Conservation (phyloP, 768 basidiomycete genomes). For the Lactifluus rugatus region DNA sequence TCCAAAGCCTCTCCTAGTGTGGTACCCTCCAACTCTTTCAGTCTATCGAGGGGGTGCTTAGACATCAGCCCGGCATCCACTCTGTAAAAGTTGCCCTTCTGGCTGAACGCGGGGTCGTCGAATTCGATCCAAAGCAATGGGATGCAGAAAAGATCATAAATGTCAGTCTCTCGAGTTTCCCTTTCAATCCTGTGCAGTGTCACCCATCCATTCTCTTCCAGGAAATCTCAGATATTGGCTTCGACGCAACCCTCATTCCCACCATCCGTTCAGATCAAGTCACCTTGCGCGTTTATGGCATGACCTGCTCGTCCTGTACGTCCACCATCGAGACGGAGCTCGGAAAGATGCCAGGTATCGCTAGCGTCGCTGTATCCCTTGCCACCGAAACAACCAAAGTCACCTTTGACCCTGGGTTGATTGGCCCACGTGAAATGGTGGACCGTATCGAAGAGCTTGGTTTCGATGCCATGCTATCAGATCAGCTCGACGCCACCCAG, state of each 20-base stretch:
- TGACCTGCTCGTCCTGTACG: conserved; percentile 83
- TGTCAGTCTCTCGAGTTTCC: conserved; percentile 35
- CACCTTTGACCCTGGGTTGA: conserved; percentile 59
- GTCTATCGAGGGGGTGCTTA: conserved; percentile 80
- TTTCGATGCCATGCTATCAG: conserved; percentile 79
- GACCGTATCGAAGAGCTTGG: conserved; percentile 82
- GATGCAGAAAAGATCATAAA: conserved; percentile 64
- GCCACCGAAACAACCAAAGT: conserved; percentile 68
- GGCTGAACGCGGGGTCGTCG: conserved; percentile 85
- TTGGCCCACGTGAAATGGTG: conserved; percentile 82
- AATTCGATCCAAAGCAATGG: conserved; percentile 84
- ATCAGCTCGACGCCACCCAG: conserved; percentile 75
- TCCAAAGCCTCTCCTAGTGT: neutral
- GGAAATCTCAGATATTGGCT: conserved; percentile 92
- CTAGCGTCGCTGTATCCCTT: conserved; percentile 60
- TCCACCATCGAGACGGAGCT: conserved; percentile 67
- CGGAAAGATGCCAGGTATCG: conserved; percentile 60
- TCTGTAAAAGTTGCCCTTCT: conserved; percentile 94
- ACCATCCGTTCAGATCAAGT: conserved; percentile 54
- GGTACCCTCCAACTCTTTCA: conserved; percentile 23
- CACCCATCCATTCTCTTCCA: conserved; percentile 24
- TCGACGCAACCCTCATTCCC: conserved; percentile 75
- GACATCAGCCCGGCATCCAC: conserved; percentile 78
- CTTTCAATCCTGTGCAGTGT: neutral
- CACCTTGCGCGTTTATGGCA: conserved; percentile 76